Percentiles rank a stretch among this genome's conserved stretches.
Conservation (phyloP, 805 yeast species). For the Teunomyces barrocoloradensis region DNA sequence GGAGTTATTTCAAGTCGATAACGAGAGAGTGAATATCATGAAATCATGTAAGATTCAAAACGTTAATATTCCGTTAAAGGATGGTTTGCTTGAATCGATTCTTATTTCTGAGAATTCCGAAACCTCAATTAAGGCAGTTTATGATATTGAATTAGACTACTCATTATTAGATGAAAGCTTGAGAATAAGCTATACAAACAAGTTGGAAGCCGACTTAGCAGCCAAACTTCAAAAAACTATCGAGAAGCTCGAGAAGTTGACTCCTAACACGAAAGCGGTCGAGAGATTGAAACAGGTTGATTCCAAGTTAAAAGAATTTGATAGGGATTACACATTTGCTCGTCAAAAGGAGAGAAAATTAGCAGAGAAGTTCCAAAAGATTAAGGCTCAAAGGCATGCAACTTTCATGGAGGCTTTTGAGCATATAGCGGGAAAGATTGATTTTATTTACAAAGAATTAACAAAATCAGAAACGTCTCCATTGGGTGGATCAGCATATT, state of each 20-base stretch:
- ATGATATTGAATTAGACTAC: slow-evolving; percentile 57
- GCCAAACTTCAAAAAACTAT: slow-evolving; percentile 31
- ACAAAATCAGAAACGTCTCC: slow-evolving; percentile 71
- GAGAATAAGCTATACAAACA: slow-evolving; percentile 38
- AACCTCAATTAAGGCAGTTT: slow-evolving; percentile 34
- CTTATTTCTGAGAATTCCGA: slow-evolving; percentile 56
- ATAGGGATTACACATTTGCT: slow-evolving; percentile 59
- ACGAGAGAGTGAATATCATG: slow-evolving; percentile 57
- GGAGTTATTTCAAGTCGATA: slow-evolving; percentile 48
- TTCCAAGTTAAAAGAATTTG: slow-evolving; percentile 55
- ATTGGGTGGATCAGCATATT: slow-evolving; percentile 89
- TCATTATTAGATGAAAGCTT: slow-evolving; percentile 41
- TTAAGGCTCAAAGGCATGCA: slow-evolving; percentile 59
- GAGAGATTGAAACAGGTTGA: slow-evolving; percentile 74
- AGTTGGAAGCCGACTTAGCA: slow-evolving; percentile 36
- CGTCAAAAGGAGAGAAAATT: slow-evolving; percentile 59
- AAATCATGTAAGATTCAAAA: slow-evolving; percentile 75
- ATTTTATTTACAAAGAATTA: slow-evolving; percentile 77
- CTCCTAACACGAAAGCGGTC: slow-evolving; percentile 80
- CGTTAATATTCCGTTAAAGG: slow-evolving; percentile 57
- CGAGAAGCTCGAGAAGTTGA: slow-evolving; percentile 46
- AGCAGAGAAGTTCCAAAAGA: slow-evolving; percentile 52
- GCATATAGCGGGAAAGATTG: slow-evolving; percentile 73
- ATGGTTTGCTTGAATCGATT: slow-evolving; percentile 59
- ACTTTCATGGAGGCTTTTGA: slow-evolving; percentile 69